Base-by-base conservation (phyloP, 306 rosid genomes). In the Trifolium fragiferum region DNA sequence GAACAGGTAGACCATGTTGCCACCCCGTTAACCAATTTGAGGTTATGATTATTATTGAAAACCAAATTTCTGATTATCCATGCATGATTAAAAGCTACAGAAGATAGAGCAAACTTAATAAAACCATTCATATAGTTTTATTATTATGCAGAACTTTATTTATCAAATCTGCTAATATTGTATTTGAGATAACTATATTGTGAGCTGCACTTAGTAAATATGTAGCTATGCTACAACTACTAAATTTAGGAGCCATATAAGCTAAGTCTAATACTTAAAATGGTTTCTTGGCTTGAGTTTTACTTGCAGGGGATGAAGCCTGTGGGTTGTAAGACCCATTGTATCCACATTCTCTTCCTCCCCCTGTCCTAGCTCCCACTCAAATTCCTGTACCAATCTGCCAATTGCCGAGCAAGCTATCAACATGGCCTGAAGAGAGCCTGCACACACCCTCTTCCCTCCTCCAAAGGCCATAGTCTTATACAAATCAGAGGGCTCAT, bases 381-480 rank as follows among this genome's bases (percentile, higher is more conserved):
- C 89, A 25, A 88, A 92, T 78, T 90, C 93, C 77, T 92, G 96
- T 50, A 92, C 81, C 73, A 94, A 74, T 75, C 90, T 86, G 0
- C 98, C 99, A 7, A 94, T 82, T 32, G 88, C 73, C 0, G 88
- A 78, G 81, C 89, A 83, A 0, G 90, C 76, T 41, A 90, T 90
- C 68, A 87, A 70, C 87, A 68, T 72, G 14, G 98, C 98, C 79
- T 94, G 97, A 68, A 89, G 92, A 30, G 92, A 77, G 16, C 99
- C 99, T 1, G 98, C 88, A 51, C 98, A 94, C n/a, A 70, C 89
- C 83, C 99, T 87, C 89, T 89, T 92, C 70, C 99, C 99, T n/a
- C 87, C 90, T 69, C 99, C 98, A 75, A 94, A 94, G 2, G 99
- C 89, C 98, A 94, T 92, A 2, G 98, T 94, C 85, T 89, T 94